Evolutionary conservation across 2,329 filamentous ascomycete genomes (phyloP).

Genomic region (Sporothrix sp.): DNA sequence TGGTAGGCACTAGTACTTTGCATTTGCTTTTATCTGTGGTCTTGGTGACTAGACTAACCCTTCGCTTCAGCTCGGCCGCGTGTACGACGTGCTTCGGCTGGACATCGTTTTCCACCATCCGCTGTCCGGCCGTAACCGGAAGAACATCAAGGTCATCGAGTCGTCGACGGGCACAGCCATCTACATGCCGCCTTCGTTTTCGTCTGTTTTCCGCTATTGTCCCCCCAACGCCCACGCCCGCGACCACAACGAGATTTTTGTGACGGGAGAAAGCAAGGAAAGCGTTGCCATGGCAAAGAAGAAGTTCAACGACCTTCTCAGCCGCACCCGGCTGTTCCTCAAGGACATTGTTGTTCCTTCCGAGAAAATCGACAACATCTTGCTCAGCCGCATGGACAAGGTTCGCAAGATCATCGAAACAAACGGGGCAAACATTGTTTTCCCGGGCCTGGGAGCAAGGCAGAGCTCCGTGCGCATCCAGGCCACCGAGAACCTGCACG

Average conservation of each 20-base stretch:
- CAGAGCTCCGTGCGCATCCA: slow-evolving; percentile 81
- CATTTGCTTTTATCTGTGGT: too few species aligned
- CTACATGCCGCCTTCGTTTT: slow-evolving; percentile 94
- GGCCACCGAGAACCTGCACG: slow-evolving; percentile 83
- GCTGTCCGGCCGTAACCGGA: slow-evolving; percentile 84
- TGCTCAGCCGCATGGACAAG: slow-evolving; percentile 86
- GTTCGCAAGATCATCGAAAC: slow-evolving; percentile 96
- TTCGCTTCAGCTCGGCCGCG: slow-evolving; percentile 59
- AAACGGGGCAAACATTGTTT: slow-evolving; percentile 89
- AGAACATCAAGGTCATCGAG: slow-evolving; percentile 97
- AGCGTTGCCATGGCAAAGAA: slow-evolving; percentile 83
- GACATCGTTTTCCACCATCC: slow-evolving; percentile 84
- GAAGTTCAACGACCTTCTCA: slow-evolving; percentile 77
- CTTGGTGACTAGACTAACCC: too few species aligned
- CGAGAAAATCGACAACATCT: slow-evolving; percentile 88
- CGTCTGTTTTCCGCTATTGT: slow-evolving; percentile 81
- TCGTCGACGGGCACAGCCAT: slow-evolving; percentile 92
- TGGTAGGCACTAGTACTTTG: slow-evolving; percentile 45
- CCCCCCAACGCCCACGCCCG: slow-evolving; percentile 72
- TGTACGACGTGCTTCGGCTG: slow-evolving; percentile 70
- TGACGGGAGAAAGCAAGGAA: slow-evolving; percentile 80
- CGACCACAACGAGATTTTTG: slow-evolving; percentile 84
- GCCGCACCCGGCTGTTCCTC: slow-evolving; percentile 71
- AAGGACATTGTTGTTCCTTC: slow-evolving; percentile 87
- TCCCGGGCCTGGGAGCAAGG: slow-evolving; percentile 79